A percentile compares a stretch with the other conserved stretches of the same genome.
These are phyloP conservation scores for Candida tallmaniae DNA, from an alignment of 805 yeast species.

Conservation along the genomic window DNA sequence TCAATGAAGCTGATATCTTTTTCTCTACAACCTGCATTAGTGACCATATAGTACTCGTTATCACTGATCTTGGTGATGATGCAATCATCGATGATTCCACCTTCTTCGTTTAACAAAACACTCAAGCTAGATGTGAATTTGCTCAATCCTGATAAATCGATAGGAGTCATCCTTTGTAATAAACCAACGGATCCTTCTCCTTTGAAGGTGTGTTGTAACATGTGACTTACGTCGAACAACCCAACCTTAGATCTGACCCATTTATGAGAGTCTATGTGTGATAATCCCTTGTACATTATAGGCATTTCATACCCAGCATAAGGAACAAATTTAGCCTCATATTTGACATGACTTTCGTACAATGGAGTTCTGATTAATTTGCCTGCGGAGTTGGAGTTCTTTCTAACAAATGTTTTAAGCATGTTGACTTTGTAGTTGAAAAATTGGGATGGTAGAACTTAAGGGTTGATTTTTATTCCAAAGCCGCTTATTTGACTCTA, in stretches of 20 bases:
- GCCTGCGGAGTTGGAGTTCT: conserved; percentile 20
- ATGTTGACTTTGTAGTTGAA: too few species aligned
- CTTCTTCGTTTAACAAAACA: conserved; percentile 62
- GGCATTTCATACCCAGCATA: conserved; percentile 98
- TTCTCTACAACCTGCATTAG: conserved; percentile 92
- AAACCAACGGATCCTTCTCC: conserved; percentile 69
- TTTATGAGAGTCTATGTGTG: conserved; percentile 88
- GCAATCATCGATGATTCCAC: conserved; percentile 92
- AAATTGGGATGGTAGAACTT: too few species aligned
- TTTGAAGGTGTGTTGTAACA: conserved; percentile 81
- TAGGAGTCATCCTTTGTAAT: conserved; percentile 81
- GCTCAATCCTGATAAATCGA: conserved; percentile 60
- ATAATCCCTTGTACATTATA: conserved; percentile 74
- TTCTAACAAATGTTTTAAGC: conserved; percentile 15
- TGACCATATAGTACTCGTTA: conserved; percentile 78
- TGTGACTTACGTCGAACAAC: conserved; percentile 93
- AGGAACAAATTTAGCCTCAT: conserved; percentile 89
- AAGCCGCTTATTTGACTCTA: too few species aligned
- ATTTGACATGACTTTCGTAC: conserved; percentile 68
- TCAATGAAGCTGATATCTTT: conserved; percentile 68
- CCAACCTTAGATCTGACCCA: conserved; percentile 93
- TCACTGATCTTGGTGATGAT: conserved; percentile 83
- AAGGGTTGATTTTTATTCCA: too few species aligned
- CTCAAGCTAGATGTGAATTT: conserved; percentile 67
- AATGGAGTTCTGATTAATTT: conserved; percentile 68